These are phyloP conservation scores for Penicillium sumatraense DNA, from an alignment of 2,329 filamentous ascomycete species.

Conservation along the genomic window DNA sequence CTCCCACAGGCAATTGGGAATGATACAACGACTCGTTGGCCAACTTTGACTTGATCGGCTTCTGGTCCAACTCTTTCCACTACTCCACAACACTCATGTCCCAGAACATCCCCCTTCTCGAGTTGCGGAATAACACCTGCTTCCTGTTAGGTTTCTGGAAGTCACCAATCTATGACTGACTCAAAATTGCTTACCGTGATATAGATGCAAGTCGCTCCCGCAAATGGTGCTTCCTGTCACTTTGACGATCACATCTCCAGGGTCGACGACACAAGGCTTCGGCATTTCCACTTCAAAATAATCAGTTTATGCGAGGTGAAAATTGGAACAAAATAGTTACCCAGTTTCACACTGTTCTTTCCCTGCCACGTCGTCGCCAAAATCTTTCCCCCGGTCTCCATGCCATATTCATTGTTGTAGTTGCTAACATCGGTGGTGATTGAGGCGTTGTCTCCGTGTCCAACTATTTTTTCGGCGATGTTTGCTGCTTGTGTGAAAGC, in stretches of 20 bases:
- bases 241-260: slow-evolving; percentile 77
- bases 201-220: slow-evolving; percentile 62
- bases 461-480: slow-evolving; percentile 67
- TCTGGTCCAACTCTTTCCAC: slow-evolving; percentile 60
- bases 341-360: slow-evolving; percentile 75
- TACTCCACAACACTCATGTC: slow-evolving; percentile 60
- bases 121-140: slow-evolving; percentile 60
- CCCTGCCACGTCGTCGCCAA: slow-evolving; percentile 81
- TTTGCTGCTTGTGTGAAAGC: slow-evolving; percentile 70
- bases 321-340: slow-evolving; percentile 38
- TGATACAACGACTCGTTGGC: slow-evolving; percentile 76
- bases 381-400: slow-evolving; percentile 66
- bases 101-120: slow-evolving; percentile 68
- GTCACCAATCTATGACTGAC: neutral
- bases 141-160: neutral
- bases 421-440: slow-evolving; percentile 72
- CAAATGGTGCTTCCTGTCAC: slow-evolving; percentile 70
- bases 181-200: slow-evolving; percentile 42
- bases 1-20: slow-evolving; percentile 76
- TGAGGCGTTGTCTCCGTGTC: slow-evolving; percentile 67
- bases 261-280: slow-evolving; percentile 73
- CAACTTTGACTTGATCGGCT: slow-evolving; percentile 60
- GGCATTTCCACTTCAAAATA: slow-evolving; percentile 60
- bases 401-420: slow-evolving; percentile 62
- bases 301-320: neutral